Base-by-base conservation (phyloP, 2,329 filamentous ascomycete species). In the Exophiala xenobiotica region DNA sequence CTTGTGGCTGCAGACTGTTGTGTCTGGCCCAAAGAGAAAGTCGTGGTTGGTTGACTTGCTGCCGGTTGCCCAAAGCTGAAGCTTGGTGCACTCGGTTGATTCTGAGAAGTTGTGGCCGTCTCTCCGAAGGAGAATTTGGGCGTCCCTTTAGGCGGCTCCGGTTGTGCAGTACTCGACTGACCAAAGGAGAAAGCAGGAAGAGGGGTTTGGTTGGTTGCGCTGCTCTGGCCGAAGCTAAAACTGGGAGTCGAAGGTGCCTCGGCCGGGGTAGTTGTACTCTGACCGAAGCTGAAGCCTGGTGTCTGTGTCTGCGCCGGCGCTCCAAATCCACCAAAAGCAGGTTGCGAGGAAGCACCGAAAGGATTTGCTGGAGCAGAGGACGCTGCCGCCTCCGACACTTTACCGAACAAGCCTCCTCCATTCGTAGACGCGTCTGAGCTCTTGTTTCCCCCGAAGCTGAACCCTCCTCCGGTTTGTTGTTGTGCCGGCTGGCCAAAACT, bases 401-500 rank as follows among this genome's bases (percentile, higher is more conserved):
- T 41, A 16, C 49, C 54, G 49, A 54, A 57, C 6, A 58, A 41
- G 19, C 46, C 40, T 18, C 18, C 46, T 11, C 52, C 49, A 37
- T 51, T 52, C 22, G 43, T 46, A 33, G 27, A 14, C 24, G 43
- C 14, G 29, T 39, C 49, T 31, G 31, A 38, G 41, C 24, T 40
- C 26, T 54, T 46, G 16, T n/a, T 49, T 20, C 24, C 41, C 16
- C 51, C 55, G 40, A 55, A 51, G 33, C 8, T 38, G 27, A 51
- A 44, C 8, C 44, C 27, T 27, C 47, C 51, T 24, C 42, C 45
- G 14, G 54, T 23, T 24, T 42, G 48, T 22, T 52, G 51, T 41
- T 53, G 46, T 20, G 50, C 16, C 16, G 54, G 26, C 24, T 60
- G 54, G 16, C 53, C 54, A 50, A 61, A 61, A n/a, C 46, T 54